Conservation (phyloP, 2,329 filamentous ascomycete genomes). For the Clonostachys rhizophaga region DNA sequence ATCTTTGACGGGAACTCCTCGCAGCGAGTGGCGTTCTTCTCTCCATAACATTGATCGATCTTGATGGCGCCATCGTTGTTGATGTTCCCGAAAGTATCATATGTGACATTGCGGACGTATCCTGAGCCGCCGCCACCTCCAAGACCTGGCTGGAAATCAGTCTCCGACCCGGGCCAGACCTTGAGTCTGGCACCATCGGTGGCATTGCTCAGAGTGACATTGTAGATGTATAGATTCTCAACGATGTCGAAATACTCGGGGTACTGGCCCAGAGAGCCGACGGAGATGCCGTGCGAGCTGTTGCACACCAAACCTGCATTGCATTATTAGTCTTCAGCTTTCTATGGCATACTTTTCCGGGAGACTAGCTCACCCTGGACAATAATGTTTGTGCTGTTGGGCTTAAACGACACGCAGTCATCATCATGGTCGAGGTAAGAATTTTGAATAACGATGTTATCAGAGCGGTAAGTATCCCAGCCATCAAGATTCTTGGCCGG, state of each 20-base stretch:
- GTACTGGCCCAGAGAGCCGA: slow-evolving; percentile 70
- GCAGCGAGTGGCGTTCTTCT: slow-evolving; percentile 3
- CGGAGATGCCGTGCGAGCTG: slow-evolving; percentile 67
- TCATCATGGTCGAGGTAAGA: slow-evolving; percentile 61
- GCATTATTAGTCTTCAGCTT: too few species aligned
- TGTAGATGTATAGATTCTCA: slow-evolving; percentile 62
- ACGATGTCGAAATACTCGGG: slow-evolving; percentile 60
- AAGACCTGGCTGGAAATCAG: slow-evolving; percentile 49
- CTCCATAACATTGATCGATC: slow-evolving; percentile 17
- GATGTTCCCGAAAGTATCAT: slow-evolving; percentile 49
- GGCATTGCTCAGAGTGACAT: slow-evolving; percentile 54
- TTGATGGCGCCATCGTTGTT: slow-evolving; percentile 43
- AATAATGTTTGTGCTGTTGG: slow-evolving; percentile 64
- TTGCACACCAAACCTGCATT: slow-evolving; percentile 61
- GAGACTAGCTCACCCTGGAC: slow-evolving; percentile 40
- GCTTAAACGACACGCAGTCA: slow-evolving; percentile 72
- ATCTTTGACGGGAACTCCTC: slow-evolving; percentile 8
- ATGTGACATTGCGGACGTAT: slow-evolving; percentile 56
- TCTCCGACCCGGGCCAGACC: slow-evolving; percentile 56
- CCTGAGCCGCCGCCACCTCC: slow-evolving; percentile 56
- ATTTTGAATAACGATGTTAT: slow-evolving; percentile 62
- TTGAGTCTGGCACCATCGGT: slow-evolving; percentile 68
- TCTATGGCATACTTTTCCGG: slow-evolving; percentile 15
- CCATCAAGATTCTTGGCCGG: slow-evolving; percentile 63
- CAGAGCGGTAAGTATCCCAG: slow-evolving; percentile 59